phyloP scores from a whole-genome alignment of 2,329 filamentous ascomycete species.

The Trichophyton mentagrophytes region DNA sequence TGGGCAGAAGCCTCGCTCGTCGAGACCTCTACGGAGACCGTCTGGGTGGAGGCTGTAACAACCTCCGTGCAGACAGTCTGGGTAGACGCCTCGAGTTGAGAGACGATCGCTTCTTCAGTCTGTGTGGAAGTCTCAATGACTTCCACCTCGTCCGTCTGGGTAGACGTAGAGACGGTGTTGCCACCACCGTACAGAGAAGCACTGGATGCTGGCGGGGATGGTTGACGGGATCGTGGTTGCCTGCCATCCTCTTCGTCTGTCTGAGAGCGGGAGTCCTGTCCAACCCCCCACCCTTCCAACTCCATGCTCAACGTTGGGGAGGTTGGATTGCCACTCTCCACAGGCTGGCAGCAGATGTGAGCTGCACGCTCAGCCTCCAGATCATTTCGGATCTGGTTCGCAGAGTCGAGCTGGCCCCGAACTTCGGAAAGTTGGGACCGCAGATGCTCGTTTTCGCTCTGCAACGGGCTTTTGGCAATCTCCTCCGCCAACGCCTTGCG shows the following conservation, averaged over 20 bases:
- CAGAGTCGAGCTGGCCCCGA: slow-evolving; percentile 1
- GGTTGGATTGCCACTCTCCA: slow-evolving; percentile 1
- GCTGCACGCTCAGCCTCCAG: slow-evolving; percentile 4
- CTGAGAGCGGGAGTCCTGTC: background rate
- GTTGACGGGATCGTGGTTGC: background rate
- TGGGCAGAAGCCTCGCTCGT: background rate
- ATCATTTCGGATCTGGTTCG: slow-evolving; percentile 6
- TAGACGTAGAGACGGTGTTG: slow-evolving; percentile 2
- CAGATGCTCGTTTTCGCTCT: slow-evolving; percentile 4
- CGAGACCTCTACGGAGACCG: background rate
- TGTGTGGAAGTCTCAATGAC: slow-evolving; percentile 7
- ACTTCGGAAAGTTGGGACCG: background rate
- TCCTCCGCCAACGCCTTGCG: slow-evolving; percentile 1
- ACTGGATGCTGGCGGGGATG: slow-evolving; percentile 1
- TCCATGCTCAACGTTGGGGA: background rate
- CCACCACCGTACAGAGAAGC: slow-evolving; percentile 5
- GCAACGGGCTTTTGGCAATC: slow-evolving; percentile 2
- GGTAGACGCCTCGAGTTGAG: background rate
- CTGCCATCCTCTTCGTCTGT: slow-evolving; percentile 1
- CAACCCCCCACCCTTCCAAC: slow-evolving; percentile 2
- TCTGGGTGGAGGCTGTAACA: slow-evolving; percentile 7
- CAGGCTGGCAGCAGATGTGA: background rate
- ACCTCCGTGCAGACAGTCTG: slow-evolving; percentile 6
- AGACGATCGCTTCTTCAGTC: slow-evolving; percentile 4
- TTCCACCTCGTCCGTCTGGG: slow-evolving; percentile 5